A percentile compares a stretch with the other conserved stretches of the same genome.
Conservation (phyloP, 1,284 basidiomycete genomes). For the Austroboletus niveus region DNA sequence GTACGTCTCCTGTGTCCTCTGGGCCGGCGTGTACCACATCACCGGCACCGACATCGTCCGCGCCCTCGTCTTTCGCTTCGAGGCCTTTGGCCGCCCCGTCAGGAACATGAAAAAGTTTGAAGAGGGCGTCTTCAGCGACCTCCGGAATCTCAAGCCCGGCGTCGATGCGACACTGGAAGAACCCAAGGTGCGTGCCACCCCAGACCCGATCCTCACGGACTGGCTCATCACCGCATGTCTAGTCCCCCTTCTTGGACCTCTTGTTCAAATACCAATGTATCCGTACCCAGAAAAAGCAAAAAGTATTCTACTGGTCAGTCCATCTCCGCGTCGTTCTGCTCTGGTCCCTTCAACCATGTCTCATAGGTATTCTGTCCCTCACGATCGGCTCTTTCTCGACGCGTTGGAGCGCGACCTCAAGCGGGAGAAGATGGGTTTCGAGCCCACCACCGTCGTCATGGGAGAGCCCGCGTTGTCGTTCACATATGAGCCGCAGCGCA, state of each 20-base stretch:
- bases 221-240: constrained; percentile 1
- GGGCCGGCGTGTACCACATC: constrained; percentile 88
- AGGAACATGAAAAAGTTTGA: constrained; percentile 89
- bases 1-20: constrained; percentile 85
- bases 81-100: constrained; percentile 82
- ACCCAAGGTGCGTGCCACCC: constrained; percentile 66
- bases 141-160: constrained; percentile 89
- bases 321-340: neutral
- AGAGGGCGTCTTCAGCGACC: constrained; percentile 89
- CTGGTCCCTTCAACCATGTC: constrained; percentile 15
- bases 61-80: constrained; percentile 85
- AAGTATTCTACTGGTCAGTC: constrained; percentile 87
- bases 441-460: constrained; percentile 73
- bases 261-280: constrained; percentile 95
- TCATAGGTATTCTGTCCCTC: constrained; percentile 78
- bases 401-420: constrained; percentile 92
- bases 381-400: constrained; percentile 93
- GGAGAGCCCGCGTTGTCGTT: constrained; percentile 83
- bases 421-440: constrained; percentile 84
- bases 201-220: neutral
- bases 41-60: constrained; percentile 90
- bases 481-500: constrained; percentile 82
- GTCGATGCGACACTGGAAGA: constrained; percentile 88
- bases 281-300: constrained; percentile 94
- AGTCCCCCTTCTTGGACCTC: constrained; percentile 90